Percentiles rank a stretch among this genome's conserved stretches.
Conservation (phyloP, 345 rosid genomes). For the Citrus trifoliata region DNA sequence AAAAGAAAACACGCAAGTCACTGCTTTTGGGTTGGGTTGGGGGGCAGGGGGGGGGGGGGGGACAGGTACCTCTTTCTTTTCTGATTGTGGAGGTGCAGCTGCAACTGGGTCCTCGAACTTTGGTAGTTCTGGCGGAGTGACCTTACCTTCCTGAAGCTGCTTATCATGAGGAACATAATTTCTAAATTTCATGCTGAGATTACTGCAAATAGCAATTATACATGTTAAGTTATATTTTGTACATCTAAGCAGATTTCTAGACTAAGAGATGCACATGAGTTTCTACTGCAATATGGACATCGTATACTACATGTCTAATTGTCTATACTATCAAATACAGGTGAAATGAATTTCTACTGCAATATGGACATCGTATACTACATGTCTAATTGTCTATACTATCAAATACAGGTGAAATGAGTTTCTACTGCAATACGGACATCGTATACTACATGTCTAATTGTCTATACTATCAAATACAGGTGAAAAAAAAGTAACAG, state of each 20-base stretch:
- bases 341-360: neutral
- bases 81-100: conserved; percentile 50
- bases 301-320: too few relatives aligned
- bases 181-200: conserved; percentile 74
- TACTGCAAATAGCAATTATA: conserved; percentile 35
- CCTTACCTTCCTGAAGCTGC: conserved; percentile 86
- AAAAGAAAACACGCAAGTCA: neutral
- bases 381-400: neutral
- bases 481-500: neutral
- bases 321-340: neutral
- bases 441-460: too few relatives aligned
- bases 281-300: neutral
- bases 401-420: neutral
- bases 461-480: neutral
- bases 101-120: conserved; percentile 85
- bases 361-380: neutral
- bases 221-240: neutral
- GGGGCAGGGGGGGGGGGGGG: too few relatives aligned
- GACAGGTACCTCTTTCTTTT: conserved; percentile 55
- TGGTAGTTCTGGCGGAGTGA: conserved; percentile 82
- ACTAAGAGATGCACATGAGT: neutral
- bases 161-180: conserved; percentile 94
- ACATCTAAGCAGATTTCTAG: neutral
- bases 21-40: too few relatives aligned
- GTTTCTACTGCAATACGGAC: neutral